phyloP scores from a whole-genome alignment of 2,329 filamentous ascomycete species.

The Septoria petroselini region DNA sequence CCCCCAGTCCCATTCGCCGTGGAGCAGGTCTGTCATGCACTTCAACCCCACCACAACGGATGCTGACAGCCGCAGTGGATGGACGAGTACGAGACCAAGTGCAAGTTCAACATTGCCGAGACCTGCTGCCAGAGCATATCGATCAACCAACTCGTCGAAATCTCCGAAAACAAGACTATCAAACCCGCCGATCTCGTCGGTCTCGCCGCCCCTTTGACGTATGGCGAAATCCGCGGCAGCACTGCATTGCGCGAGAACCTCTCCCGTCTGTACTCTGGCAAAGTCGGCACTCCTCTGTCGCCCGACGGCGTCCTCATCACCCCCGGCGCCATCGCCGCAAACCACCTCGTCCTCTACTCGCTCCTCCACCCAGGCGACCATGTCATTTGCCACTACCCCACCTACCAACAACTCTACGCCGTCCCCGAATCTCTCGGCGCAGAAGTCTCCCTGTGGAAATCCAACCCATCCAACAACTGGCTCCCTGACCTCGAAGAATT shows the following conservation, averaged over 20 bases:
- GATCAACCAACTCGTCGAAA: conserved; percentile 60
- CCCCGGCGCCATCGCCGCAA: conserved; percentile 78
- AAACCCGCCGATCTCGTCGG: conserved; percentile 44
- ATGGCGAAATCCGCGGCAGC: conserved; percentile 70
- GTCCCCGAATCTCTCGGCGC: conserved; percentile 73
- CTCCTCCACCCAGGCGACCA: conserved; percentile 72
- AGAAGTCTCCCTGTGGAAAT: conserved; percentile 72
- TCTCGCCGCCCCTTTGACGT: conserved; percentile 62
- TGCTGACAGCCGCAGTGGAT: conserved; percentile 50
- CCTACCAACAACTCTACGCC: conserved; percentile 79
- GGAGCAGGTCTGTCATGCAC: conserved; percentile 56
- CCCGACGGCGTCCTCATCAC: conserved; percentile 70
- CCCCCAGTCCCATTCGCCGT: conserved; percentile 58
- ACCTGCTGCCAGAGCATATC: conserved; percentile 75
- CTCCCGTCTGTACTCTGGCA: conserved; percentile 61
- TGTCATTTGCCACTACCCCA: conserved; percentile 81
- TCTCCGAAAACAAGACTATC: conserved; percentile 56
- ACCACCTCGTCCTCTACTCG: conserved; percentile 73
- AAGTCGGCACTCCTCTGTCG: conserved; percentile 48
- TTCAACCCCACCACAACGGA: not conserved
- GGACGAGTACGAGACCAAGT: conserved; percentile 52
- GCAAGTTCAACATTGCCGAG: conserved; percentile 70
- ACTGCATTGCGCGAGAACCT: conserved; percentile 62
- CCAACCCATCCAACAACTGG: conserved; percentile 63
- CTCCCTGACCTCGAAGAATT: conserved; percentile 65